Conservation (phyloP, 116 monocot species). For the Zostera marina region DNA sequence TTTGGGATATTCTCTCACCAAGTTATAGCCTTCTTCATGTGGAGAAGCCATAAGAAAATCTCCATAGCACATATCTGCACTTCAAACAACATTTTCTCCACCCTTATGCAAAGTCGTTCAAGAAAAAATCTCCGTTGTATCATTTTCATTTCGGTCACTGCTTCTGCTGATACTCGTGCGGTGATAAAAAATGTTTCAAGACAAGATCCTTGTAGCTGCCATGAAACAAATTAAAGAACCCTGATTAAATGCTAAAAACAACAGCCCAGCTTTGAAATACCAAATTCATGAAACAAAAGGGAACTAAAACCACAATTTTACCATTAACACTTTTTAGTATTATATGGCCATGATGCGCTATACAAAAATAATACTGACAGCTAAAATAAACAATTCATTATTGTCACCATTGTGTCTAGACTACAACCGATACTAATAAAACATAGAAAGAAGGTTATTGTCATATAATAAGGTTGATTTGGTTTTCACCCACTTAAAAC, state of each 20-base stretch:
- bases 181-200: constrained; percentile 64
- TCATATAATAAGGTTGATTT: too few species aligned
- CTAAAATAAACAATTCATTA: too few species aligned
- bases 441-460: too few species aligned
- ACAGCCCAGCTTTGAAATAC: background rate
- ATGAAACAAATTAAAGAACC: background rate
- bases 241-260: background rate
- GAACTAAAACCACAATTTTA: too few species aligned
- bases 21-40: constrained; percentile 29
- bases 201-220: constrained; percentile 56
- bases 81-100: constrained; percentile 45
- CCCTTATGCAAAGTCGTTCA: constrained; percentile 15
- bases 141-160: constrained; percentile 38
- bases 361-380: too few species aligned
- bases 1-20: background rate
- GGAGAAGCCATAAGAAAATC: constrained; percentile 45
- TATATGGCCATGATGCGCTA: too few species aligned
- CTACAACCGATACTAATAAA: too few species aligned
- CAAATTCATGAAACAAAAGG: background rate
- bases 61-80: constrained; percentile 47
- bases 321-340: too few species aligned
- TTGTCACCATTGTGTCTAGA: too few species aligned
- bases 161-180: constrained; percentile 66
- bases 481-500: too few species aligned
- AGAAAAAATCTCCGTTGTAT: constrained; percentile 11